Conservation (phyloP, 108 stramenopile genomes). For the Chaetoceros muelleri region DNA sequence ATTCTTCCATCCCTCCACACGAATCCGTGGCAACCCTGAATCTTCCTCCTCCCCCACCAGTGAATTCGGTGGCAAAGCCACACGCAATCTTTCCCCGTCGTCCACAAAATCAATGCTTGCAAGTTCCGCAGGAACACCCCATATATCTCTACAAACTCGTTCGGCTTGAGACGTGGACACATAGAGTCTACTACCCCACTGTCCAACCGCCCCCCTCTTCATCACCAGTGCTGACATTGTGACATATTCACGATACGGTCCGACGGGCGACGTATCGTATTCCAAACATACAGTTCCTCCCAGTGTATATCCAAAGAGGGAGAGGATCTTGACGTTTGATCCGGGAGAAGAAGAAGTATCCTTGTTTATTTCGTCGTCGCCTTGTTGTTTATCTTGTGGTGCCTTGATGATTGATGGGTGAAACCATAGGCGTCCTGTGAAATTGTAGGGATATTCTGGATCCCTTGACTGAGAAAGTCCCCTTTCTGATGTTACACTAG, state of each 20-base stretch:
- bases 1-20: conserved; percentile 32
- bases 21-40: conserved; percentile 9
- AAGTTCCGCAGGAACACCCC: conserved; percentile 39
- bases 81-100: conserved; percentile 1
- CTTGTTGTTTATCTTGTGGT: too few species aligned
- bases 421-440: conserved; percentile 42
- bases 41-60: background rate
- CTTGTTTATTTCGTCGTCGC: too few species aligned
- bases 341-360: background rate
- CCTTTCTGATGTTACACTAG: too few species aligned
- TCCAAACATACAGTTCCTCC: conserved; percentile 39
- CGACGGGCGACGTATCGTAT: conserved; percentile 48
- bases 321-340: conserved; percentile 17
- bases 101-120: conserved; percentile 32
- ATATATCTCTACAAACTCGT: conserved; percentile 29
- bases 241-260: conserved; percentile 43
- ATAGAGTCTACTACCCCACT: conserved; percentile 42
- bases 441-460: conserved; percentile 4
- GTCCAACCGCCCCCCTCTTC: conserved; percentile 21
- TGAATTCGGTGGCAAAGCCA: conserved; percentile 9
- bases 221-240: conserved; percentile 30
- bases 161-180: conserved; percentile 35
- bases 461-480: background rate
- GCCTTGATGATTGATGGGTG: conserved; percentile 32
- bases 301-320: conserved; percentile 36